Percentiles rank a stretch among this genome's conserved stretches.
Conservation (phyloP, 768 basidiomycete genomes). For the Leucosporidium creatinivorum region DNA sequence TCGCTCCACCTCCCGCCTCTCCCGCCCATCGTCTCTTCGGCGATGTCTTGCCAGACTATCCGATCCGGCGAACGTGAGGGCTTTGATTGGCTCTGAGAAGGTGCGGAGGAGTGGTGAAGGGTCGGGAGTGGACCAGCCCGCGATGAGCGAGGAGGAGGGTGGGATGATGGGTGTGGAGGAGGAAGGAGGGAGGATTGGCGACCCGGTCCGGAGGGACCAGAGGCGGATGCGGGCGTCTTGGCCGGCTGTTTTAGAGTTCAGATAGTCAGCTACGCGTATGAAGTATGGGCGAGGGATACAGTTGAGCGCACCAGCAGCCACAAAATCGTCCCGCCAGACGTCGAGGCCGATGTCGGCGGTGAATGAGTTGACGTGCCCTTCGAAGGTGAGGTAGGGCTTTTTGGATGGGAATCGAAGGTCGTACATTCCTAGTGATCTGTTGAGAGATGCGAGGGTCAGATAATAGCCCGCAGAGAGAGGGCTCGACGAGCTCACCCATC, state of each 20-base stretch:
- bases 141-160: no score
- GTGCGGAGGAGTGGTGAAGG: background rate
- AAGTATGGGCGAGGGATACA: background rate
- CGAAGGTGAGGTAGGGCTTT: background rate
- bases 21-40: no score
- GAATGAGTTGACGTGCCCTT: conserved; percentile 24
- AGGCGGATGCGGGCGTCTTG: conserved; percentile 20
- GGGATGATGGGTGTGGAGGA: background rate
- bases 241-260: background rate
- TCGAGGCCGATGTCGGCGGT: conserved; percentile 17
- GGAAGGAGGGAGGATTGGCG: background rate
- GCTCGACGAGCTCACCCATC: conserved; percentile 15
- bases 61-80: conserved; percentile 15
- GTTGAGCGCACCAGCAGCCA: conserved; percentile 12
- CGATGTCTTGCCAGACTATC: no score
- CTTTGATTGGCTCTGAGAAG: conserved; percentile 2
- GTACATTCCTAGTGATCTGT: conserved; percentile 17
- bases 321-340: conserved; percentile 21
- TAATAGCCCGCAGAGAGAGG: no score
- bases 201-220: conserved; percentile 28
- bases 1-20: no score
- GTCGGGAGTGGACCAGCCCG: no score
- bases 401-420: conserved; percentile 17
- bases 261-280: background rate
- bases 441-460: background rate